A percentile compares a stretch with the other conserved stretches of the same genome.
Conservation (phyloP, 2,329 filamentous ascomycete species). For the Paraconiothyrium sp. region DNA sequence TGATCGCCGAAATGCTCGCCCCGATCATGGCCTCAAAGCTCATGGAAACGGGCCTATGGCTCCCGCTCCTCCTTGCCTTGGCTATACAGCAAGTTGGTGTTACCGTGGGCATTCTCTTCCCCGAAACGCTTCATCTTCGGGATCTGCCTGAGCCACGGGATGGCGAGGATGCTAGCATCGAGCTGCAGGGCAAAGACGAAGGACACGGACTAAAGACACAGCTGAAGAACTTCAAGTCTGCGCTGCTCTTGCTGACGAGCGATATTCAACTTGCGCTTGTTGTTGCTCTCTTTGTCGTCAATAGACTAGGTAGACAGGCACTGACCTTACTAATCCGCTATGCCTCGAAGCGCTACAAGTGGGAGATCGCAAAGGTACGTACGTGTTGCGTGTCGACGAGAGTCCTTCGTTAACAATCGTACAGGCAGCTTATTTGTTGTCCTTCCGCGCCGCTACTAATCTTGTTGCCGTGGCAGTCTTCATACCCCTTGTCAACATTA, state of each 20-base stretch:
- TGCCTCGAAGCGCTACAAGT: slow-evolving; percentile 61
- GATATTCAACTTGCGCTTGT: slow-evolving; percentile 55
- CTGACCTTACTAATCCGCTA: slow-evolving; percentile 61
- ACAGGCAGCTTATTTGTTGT: slow-evolving; percentile 51
- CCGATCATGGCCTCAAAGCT: slow-evolving; percentile 44
- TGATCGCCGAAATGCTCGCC: slow-evolving; percentile 46
- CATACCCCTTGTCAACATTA: slow-evolving; percentile 54
- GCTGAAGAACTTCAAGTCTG: slow-evolving; percentile 46
- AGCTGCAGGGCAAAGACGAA: slow-evolving; percentile 28
- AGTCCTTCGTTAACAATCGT: slow-evolving; percentile 43
- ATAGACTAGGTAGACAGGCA: slow-evolving; percentile 59
- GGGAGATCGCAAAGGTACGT: slow-evolving; percentile 54
- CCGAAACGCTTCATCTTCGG: slow-evolving; percentile 47
- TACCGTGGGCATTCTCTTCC: slow-evolving; percentile 39
- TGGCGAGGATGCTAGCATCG: slow-evolving; percentile 23
- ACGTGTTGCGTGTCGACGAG: neutral
- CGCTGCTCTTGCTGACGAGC: slow-evolving; percentile 52
- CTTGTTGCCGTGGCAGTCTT: slow-evolving; percentile 58
- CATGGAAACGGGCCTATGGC: slow-evolving; percentile 47
- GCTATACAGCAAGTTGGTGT: slow-evolving; percentile 40
- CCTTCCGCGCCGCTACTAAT: slow-evolving; percentile 58
- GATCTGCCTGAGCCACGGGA: slow-evolving; percentile 41
- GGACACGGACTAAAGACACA: slow-evolving; percentile 40
- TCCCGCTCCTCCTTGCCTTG: slow-evolving; percentile 43
- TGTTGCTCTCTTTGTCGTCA: slow-evolving; percentile 57